Conservation (phyloP, 176 grass and related monocot genomes). For the Olyra latifolia region DNA sequence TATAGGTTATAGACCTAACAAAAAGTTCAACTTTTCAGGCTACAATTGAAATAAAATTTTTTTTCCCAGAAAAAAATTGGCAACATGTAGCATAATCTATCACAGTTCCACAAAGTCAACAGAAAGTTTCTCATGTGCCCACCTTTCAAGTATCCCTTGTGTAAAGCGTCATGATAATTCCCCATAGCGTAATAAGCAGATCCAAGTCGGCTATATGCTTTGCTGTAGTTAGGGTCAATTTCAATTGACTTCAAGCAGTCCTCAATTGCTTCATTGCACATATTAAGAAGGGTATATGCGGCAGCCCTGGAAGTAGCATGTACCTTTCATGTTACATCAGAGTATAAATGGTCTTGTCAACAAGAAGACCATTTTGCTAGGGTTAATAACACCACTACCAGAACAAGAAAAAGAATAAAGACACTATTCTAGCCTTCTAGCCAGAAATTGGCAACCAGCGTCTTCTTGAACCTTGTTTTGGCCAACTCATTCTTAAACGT, state of each 20-base stretch:
- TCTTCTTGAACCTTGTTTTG: not conserved
- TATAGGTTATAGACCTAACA: not conserved
- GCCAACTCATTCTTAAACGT: not conserved
- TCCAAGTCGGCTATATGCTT: constrained; percentile 57
- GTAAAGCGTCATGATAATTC: constrained; percentile 52
- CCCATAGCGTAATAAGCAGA: constrained; percentile 58
- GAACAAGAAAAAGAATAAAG: not conserved
- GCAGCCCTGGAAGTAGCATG: constrained; percentile 68
- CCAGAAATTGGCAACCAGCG: not conserved
- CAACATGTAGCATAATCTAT: not conserved
- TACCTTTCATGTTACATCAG: constrained; percentile 33
- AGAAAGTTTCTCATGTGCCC: not conserved
- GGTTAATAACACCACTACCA: not conserved
- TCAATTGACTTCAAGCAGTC: constrained; percentile 78
- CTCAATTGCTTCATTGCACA: constrained; percentile 61
- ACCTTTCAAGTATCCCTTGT: constrained; percentile 62
- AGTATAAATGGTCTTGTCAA: constrained; percentile 5
- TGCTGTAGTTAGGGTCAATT: constrained; percentile 75
- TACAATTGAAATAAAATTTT: not conserved
- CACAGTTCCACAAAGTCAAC: constrained; percentile 8
- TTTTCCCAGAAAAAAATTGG: not conserved
- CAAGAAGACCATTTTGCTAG: not conserved
- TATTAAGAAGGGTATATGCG: constrained; percentile 62
- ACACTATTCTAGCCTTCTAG: not conserved
- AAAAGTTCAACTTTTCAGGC: not conserved